Evolutionary conservation across 257 asterid species (phyloP).

Genomic region (Knoxia roxburghii): DNA sequence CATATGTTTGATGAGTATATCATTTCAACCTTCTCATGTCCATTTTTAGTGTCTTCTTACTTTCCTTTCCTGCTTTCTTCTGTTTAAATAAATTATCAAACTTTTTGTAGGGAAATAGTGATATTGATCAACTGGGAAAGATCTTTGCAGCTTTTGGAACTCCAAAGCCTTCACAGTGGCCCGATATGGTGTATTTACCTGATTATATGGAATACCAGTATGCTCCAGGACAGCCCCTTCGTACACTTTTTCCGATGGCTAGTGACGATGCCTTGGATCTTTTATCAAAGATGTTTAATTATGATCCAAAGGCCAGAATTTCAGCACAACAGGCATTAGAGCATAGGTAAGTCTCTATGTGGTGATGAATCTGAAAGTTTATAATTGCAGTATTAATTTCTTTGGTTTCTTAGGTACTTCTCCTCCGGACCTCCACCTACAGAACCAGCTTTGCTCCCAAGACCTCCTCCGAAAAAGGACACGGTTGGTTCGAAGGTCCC

Average conservation of each 20-base stretch:
- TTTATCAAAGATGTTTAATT: conserved; percentile 74
- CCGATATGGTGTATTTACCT: conserved; percentile 86
- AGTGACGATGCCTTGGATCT: conserved; percentile 88
- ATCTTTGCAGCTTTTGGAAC: conserved; percentile 95
- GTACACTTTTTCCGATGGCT: conserved; percentile 88
- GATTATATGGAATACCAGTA: conserved; percentile 67
- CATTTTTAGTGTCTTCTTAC: not conserved
- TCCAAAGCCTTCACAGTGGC: conserved; percentile 87
- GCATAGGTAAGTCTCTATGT: conserved; percentile 57
- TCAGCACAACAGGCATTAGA: conserved; percentile 93
- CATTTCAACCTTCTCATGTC: not conserved
- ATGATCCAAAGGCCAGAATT: conserved; percentile 88
- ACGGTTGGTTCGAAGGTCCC: conserved; percentile 43
- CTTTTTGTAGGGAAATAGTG: conserved; percentile 69
- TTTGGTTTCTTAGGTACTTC: conserved; percentile 59
- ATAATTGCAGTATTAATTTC: conserved; percentile 14
- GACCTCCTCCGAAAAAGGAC: conserved; percentile 86
- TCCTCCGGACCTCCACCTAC: conserved; percentile 84
- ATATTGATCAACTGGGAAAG: conserved; percentile 96
- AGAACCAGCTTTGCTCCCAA: conserved; percentile 82
- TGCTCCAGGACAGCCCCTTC: conserved; percentile 41
- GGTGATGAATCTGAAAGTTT: not conserved
- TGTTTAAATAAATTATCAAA: not conserved
- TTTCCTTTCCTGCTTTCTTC: not conserved
- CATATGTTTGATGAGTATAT: not conserved